These are phyloP conservation scores for Trichothecium roseum DNA, from an alignment of 2,329 filamentous ascomycete species.

Conservation along the genomic window DNA sequence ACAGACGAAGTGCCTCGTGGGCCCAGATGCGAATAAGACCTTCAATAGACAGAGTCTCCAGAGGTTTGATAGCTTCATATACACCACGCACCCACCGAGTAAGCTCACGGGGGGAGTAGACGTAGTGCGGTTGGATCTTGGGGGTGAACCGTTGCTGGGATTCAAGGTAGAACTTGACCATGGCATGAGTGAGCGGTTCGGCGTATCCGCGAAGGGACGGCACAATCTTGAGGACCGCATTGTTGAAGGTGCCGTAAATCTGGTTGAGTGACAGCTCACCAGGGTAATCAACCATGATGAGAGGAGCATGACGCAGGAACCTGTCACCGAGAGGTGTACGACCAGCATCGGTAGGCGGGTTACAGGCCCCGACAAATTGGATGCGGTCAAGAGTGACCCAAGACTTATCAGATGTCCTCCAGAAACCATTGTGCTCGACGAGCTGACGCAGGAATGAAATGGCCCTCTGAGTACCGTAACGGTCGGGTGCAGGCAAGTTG, in stretches of 20 bases:
- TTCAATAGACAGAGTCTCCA: conserved; percentile 80
- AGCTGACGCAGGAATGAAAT: conserved; percentile 96
- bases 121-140: conserved; percentile 95
- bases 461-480: conserved; percentile 92
- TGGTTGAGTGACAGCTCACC: conserved; percentile 89
- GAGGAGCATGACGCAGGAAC: conserved; percentile 92
- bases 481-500: conserved; percentile 94
- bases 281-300: conserved; percentile 99
- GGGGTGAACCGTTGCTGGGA: conserved; percentile 93
- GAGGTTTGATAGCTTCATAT: conserved; percentile 89
- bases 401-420: conserved; percentile 92
- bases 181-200: conserved; percentile 86
- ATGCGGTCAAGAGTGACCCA: conserved; percentile 98
- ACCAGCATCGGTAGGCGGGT: conserved; percentile 93
- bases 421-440: conserved; percentile 98
- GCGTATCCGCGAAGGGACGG: conserved; percentile 91
- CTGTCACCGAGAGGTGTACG: conserved; percentile 88
- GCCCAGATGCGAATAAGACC: conserved; percentile 96
- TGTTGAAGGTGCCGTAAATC: conserved; percentile 98
- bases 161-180: conserved; percentile 94
- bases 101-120: conserved; percentile 97
- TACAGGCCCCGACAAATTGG: conserved; percentile 97
- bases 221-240: conserved; percentile 90
- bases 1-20: conserved; percentile 88
- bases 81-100: conserved; percentile 96